phyloP scores from a whole-genome alignment of 495 filamentous ascomycete species.

The Xylaria bambusicola region DNA sequence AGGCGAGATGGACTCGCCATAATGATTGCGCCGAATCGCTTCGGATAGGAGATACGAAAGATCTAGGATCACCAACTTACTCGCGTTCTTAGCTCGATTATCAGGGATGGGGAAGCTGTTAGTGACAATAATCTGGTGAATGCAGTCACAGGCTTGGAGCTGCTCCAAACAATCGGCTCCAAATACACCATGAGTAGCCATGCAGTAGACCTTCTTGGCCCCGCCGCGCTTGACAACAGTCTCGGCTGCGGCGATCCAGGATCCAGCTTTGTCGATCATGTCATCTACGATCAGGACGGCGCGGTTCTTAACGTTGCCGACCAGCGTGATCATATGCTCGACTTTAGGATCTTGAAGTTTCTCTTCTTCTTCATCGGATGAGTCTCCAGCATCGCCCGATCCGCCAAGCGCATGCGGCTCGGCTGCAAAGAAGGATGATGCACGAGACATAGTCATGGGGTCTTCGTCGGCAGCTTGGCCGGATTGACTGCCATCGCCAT shows the following conservation, averaged over 20 bases:
- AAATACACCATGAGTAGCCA: slow-evolving; percentile 95
- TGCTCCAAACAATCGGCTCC: slow-evolving; percentile 86
- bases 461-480: slow-evolving; percentile 50
- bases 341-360: slow-evolving; percentile 68
- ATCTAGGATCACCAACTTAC: slow-evolving; percentile 87
- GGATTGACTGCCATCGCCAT: slow-evolving; percentile 41
- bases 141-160: slow-evolving; percentile 87
- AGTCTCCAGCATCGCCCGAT: slow-evolving; percentile 73
- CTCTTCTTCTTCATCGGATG: slow-evolving; percentile 88
- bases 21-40: slow-evolving; percentile 93
- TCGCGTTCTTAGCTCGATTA: slow-evolving; percentile 65
- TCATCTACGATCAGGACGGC: slow-evolving; percentile 95
- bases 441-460: slow-evolving; percentile 58
- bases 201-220: slow-evolving; percentile 93
- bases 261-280: slow-evolving; percentile 96
- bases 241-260: slow-evolving; percentile 98
- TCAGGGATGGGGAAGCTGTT: slow-evolving; percentile 90
- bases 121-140: slow-evolving; percentile 91
- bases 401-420: slow-evolving; percentile 74
- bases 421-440: slow-evolving; percentile 56
- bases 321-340: slow-evolving; percentile 93
- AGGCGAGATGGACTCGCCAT: slow-evolving; percentile 84
- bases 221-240: slow-evolving; percentile 90
- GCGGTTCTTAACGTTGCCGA: slow-evolving; percentile 84
- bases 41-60: slow-evolving; percentile 85